Base-by-base conservation (phyloP, 352 stramenopile species). In the Saprolegnia diclina region DNA sequence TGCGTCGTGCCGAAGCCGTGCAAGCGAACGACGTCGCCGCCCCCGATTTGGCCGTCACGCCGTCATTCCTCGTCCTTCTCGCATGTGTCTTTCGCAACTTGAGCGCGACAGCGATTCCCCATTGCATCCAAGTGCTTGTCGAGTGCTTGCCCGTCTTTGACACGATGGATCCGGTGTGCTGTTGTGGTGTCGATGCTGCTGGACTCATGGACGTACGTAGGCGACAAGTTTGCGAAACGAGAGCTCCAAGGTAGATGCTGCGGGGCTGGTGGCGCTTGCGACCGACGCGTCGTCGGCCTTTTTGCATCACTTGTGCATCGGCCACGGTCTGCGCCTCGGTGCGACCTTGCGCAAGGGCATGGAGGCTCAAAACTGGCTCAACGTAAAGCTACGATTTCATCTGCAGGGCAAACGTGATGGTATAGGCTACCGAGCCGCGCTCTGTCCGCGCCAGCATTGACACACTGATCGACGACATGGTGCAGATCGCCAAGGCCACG, bases 251-350 rank as follows among this genome's bases (percentile, higher is more conserved):
- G 55, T 86, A 9, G 84, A 94, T 48, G 79, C 89, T 38, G 77
- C 79, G 0, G 79, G 88, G 53, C 91, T 92, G 82, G 85, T 92
- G 22, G 75, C 89, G 72, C 79, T 92, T 42, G 89, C 83, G 1
- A 77, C 79, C 11, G 80, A 88, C 53, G 85, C 84, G 26, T 81
- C 75, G 13, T 62, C 71, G 16, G 79, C 89, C 32, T 73, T 94
- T 7, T 22, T 92, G 9, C 73, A 88, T 50, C 79, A 89, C 38
- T 76, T 90, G 13, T 77, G 77, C 21, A 89, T 83, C 52, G 32
- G 74, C 4, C 91, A 90, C 44, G 86, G 86, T 18, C 74, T 80
- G 18, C 77, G 84, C 24, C 53, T 92, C n/a, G 82, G 78, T 38
- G 46, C 71, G 7, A 71, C 79, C n/a, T 72, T 82, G 40, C 57